Evolutionary conservation across 176 grass and related monocot genomes (phyloP), one percentile per base, ranked within the genome.

Genomic region (Juncus inflexus): DNA sequence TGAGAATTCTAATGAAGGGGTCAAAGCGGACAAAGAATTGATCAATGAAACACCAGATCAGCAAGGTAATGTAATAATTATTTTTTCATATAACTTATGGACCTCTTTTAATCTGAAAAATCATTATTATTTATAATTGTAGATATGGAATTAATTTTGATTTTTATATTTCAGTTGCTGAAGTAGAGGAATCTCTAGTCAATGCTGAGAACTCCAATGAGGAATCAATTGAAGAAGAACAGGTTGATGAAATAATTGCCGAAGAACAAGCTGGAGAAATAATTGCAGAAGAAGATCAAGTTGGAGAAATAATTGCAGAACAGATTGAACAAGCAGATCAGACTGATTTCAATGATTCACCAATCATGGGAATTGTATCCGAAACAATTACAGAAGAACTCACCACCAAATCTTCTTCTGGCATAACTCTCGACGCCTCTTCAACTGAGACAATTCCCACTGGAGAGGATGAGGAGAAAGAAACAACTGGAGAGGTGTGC

Each of bases 341-440:
- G 61, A 13, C 60, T 51, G 12, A 9, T 19, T 60, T 79, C 45
- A 68, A 57, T 9, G 76, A 83, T 73, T 86, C 85, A 37, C 82
- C 82, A 15, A 95, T 86, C 59, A n/a, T 75, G 3, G 80, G 87
- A 12, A 9, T n/a, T 53, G 37, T 56, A 52, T 5, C 45, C 49
- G 61, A 61, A 55, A 38, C 15, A 56, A 77, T 64, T 7, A 49
- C 15, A 37, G 60, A 55, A 67, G 62, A 61, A 67, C 16, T 2
- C 52, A 52, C 50, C 9, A 14, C 15, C 5, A 28, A 49, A 28
- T 28, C 19, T 66, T 66, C 40, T 55, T 41, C 51, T 67, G 37
- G 19, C 50, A 60, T 68, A 35, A 52, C 57, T 14, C 4, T 49
- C 13, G 50, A 55, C 28, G 69, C 76, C 13, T 68, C 45, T 41